phyloP scores from a whole-genome alignment of 73 alveolate genomes.

The Strombidium stylifer region DNA sequence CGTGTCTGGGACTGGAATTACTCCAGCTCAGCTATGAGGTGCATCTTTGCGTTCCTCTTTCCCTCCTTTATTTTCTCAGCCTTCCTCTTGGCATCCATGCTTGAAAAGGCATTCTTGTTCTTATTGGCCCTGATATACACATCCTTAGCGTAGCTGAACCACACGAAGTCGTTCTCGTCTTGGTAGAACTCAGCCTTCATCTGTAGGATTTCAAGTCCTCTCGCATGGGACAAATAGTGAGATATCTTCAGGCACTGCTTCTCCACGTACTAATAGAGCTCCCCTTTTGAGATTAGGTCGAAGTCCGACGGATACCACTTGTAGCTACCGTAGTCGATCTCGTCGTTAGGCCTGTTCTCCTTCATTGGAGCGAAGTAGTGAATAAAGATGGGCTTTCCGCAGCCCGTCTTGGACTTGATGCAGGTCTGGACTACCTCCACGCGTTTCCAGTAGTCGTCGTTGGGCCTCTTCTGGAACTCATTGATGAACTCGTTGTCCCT shows the following conservation, averaged over 20 bases:
- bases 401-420: constrained; percentile 41
- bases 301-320: constrained; percentile 1
- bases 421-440: constrained; percentile 46
- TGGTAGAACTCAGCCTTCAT: constrained; percentile 53
- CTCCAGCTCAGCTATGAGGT: too few species aligned
- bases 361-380: constrained; percentile 27
- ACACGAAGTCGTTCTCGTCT: constrained; percentile 49
- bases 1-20: neutral
- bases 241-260: constrained; percentile 46
- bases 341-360: neutral
- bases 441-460: constrained; percentile 58
- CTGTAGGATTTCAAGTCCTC: constrained; percentile 24
- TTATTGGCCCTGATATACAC: constrained; percentile 16
- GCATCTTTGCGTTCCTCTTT: too few species aligned
- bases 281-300: constrained; percentile 5
- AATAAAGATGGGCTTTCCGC: constrained; percentile 36
- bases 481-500: constrained; percentile 50
- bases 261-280: constrained; percentile 12
- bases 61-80: too few species aligned
- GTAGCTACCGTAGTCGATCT: neutral
- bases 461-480: constrained; percentile 44
- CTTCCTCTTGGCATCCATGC: too few species aligned
- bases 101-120: too few species aligned
- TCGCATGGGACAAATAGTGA: constrained; percentile 37
- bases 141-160: constrained; percentile 50